Base-by-base conservation (phyloP, 2,329 filamentous ascomycete species). In the Ceratocystis smalleyi region DNA sequence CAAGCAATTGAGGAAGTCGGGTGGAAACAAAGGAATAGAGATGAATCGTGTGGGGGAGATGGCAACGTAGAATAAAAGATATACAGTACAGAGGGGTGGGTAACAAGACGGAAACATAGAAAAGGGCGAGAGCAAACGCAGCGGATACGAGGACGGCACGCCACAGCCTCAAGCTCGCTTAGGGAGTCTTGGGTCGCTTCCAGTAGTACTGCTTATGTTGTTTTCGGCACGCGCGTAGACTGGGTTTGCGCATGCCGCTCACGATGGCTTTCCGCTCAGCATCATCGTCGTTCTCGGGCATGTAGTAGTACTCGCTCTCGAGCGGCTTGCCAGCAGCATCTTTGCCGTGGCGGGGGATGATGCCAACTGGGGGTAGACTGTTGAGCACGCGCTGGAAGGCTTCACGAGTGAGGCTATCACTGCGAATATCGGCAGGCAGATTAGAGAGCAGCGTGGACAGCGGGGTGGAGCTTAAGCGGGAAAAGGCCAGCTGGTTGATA, bases 261-360 rank as follows among this genome's bases (percentile, higher is more conserved):
- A 91, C 89, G 15, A 96, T 90, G 63, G 89, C 82, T 62, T 88
- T 83, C 66, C 92, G 83, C 71, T 87, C 83, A 68, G 85, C 81
- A 71, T 97, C 91, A 1, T 81, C 78, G 72, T 99, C 94, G 71
- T 84, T 81, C 73, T 97, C 92, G 0, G 91, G 88, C 6, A 96
- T 80, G 71, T 99, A 99, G 75, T 97, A 97, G 74, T 95, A 97
- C 74, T 99, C 91, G 77, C 89, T 95, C 78, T 99, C 92, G 0
- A 99, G 81, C 5, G 86, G 77, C 77, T 96, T 94, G 69, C 94
- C 94, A 0, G 94, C 92, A 4, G 94, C 94, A 72, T 99, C 94
- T 74, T 97, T 99, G 72, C 94, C 94, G 73, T 92, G 86, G 47
- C 94, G 86, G 62, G 82, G 80, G 70, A 99, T 96, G 73, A 94